Evolutionary conservation across 2,329 filamentous ascomycete species (phyloP).

Genomic region (Penicillium crustosum): DNA sequence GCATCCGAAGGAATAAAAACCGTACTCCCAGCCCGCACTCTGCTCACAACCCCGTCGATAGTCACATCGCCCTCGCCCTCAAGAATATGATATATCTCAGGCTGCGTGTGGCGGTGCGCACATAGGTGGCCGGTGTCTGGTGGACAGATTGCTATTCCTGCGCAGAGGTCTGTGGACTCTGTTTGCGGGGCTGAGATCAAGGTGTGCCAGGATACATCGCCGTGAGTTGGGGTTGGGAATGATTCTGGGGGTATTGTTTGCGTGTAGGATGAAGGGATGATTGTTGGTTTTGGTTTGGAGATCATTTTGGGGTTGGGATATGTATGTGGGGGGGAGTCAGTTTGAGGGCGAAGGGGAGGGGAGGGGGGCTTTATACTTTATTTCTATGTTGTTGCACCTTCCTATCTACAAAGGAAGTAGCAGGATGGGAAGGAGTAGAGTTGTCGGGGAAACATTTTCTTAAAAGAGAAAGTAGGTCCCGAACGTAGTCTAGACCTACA

Average conservation of each 20-base stretch:
- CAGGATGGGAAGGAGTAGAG: neutral
- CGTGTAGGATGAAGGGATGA: conserved; percentile 4
- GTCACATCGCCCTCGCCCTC: too few species aligned
- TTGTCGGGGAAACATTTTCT: neutral
- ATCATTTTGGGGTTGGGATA: too few species aligned
- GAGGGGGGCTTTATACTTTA: neutral
- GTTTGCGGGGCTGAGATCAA: conserved; percentile 34
- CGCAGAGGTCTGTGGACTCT: conserved; percentile 33
- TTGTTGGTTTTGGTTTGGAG: too few species aligned
- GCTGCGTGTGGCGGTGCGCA: too few species aligned
- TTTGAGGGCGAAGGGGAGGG: neutral
- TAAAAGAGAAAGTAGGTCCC: neutral
- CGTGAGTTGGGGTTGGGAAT: conserved; percentile 13
- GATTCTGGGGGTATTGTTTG: neutral
- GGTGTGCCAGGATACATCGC: conserved; percentile 37
- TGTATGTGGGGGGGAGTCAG: too few species aligned
- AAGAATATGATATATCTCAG: too few species aligned
- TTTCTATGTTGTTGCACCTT: neutral
- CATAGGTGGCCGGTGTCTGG: too few species aligned
- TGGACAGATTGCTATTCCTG: conserved; percentile 14
- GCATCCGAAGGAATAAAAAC: too few species aligned
- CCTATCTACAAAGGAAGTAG: too few species aligned
- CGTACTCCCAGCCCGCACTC: too few species aligned
- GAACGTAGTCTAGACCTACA: too few species aligned
- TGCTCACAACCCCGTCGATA: too few species aligned